Evolutionary conservation across 2,329 filamentous ascomycete genomes (phyloP), one percentile per base, ranked within the genome.

Genomic region (Penicillium thymicola): DNA sequence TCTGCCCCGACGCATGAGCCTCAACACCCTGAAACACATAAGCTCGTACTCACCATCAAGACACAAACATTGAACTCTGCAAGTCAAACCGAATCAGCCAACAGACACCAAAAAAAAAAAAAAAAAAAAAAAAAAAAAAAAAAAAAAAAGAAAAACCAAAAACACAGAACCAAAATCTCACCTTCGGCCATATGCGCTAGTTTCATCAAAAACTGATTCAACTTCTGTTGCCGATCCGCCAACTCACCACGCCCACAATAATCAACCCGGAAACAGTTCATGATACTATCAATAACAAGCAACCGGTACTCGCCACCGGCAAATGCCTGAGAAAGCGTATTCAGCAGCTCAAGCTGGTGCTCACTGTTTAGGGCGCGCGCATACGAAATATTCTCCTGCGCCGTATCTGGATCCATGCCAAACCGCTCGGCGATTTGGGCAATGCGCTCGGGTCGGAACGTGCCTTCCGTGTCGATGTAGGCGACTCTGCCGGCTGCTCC

Each of bases 401-500:
- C 81, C 62, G 77, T 74, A 43, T 82, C 78, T 1, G 79, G 79
- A 62, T 89, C 84, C 48, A 82, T 78, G 11, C 82, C 83, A 66
- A 87, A 88, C 11, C 85, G 79, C 65, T 88, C 85, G 18, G 85
- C 85, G 58, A 89, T 88, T 66, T 88, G 84, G 5, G 78, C 75
- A 58, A 89, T 88, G 59, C 86, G 81, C 68, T 89, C 85, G 0
- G 86, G 86, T 48, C 86, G 78, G 65, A 88, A 89, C 0, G 86
- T 87, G 37, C 85, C 85, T 68, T 87, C 84, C 1, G 82, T 85
- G 62, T 87, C 85, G 63, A 89, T 87, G 64, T 87, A 88, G 21
- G 85, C 85, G 48, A 88, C 86, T 65, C 88, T 89, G 38, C 86
- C 86, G 67, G 85, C 84, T 32, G 84, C 85, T 25, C 86, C 86